phyloP scores from a whole-genome alignment of 2,329 filamentous ascomycete species.

The Aspergillus brasiliensis region DNA sequence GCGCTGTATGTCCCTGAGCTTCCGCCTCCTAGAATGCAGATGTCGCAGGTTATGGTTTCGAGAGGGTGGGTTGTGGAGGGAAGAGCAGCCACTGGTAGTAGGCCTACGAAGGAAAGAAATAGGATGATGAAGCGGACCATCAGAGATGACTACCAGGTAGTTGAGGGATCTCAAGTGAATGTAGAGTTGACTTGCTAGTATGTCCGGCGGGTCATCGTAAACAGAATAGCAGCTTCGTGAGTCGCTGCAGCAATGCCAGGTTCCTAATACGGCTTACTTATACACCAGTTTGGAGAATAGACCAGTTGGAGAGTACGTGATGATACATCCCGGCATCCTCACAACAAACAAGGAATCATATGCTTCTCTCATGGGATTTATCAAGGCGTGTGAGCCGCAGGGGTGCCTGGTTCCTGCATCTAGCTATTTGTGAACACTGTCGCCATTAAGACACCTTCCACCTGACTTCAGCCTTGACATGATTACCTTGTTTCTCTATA shows the following conservation, averaged over 20 bases:
- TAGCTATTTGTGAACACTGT: background rate
- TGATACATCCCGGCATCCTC: background rate
- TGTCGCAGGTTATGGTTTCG: slow-evolving; percentile 29
- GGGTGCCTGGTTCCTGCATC: background rate
- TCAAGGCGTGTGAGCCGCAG: background rate
- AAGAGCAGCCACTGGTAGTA: background rate
- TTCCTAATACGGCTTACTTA: background rate
- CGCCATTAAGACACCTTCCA: background rate
- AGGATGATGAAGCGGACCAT: background rate
- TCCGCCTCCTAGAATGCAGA: slow-evolving; percentile 40
- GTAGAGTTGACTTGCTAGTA: background rate
- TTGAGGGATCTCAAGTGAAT: too few species aligned
- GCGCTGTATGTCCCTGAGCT: slow-evolving; percentile 38
- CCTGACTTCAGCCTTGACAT: background rate
- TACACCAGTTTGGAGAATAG: background rate
- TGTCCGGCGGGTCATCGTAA: background rate
- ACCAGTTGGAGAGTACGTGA: background rate
- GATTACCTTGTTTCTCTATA: background rate
- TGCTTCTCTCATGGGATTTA: background rate
- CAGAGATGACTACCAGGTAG: background rate
- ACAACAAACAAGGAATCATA: background rate
- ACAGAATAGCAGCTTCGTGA: background rate
- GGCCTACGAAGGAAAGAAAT: background rate
- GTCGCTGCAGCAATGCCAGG: background rate
- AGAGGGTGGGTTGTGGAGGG: background rate